Base-by-base conservation (phyloP, 805 yeast genomes). In the Metschnikowia peoriensis region DNA sequence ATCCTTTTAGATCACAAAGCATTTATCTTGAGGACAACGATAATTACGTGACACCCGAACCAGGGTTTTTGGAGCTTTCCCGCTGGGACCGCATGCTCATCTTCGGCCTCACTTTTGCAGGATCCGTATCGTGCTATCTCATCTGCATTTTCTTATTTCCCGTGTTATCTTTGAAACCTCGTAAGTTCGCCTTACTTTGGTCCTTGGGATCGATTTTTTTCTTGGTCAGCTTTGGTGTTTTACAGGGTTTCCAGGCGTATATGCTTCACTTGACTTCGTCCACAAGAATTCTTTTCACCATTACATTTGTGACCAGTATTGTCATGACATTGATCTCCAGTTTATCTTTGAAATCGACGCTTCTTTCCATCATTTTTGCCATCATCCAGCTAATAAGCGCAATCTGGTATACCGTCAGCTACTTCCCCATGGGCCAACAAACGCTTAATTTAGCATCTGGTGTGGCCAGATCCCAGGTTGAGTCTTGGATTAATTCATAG, bases 81-180 rank as follows among this genome's bases (percentile, higher is more conserved):
- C 62, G 76, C 28, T 74, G 79, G 79, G 80, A 76, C 59, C 64
- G 80, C 50, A 74, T 76, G 78, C 61, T 75, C 22, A 72, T 75
- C 9, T 75, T 75, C 56, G 78, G 69, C 4, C 65, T 75, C 46
- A 73, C 77, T 0, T 75, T 75, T 56, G 78, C 70, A 3, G 79
- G 79, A 1, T 67, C 76, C 0, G 57, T 66, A 8, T 67, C 71
- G 44, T 75, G 79, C 56, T 75, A 74, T 56, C 46, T 71, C 49
- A 73, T 75, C 42, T 75, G 78, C 59, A 67, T 72, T 43, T 75
- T 75, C 53, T 64, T 74, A 47, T 74, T 73, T 65, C 79, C 79
- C 6, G 67, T 76, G 29, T 62, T 76, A 44, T 61, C 72, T 28
- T 61, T 74, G 44, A 75, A 72, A 58, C 80, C 80, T 1, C 61